These are phyloP conservation scores for Puccinia coronata DNA, from an alignment of 1,284 basidiomycete species.

Conservation along the genomic window DNA sequence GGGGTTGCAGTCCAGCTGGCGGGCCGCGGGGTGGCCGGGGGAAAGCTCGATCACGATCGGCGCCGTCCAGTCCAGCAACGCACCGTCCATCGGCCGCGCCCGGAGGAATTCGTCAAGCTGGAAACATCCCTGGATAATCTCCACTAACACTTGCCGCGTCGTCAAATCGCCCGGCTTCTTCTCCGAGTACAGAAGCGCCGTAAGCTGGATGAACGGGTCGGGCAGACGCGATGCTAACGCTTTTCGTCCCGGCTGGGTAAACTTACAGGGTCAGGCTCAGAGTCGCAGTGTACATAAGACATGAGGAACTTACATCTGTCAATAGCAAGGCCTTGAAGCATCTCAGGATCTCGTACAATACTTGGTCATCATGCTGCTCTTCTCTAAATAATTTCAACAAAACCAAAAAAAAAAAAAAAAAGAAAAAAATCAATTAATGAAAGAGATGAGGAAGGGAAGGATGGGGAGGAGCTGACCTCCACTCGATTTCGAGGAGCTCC, in stretches of 20 bases:
- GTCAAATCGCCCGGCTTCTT: constrained; percentile 93
- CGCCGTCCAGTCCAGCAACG: constrained; percentile 61
- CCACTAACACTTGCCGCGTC: constrained; percentile 84
- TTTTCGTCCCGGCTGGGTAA: constrained; percentile 59
- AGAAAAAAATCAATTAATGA: constrained; percentile 6
- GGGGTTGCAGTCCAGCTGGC: constrained; percentile 63
- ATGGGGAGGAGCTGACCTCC: constrained; percentile 68
- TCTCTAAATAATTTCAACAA: constrained; percentile 73
- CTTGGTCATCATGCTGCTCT: constrained; percentile 94
- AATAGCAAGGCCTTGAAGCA: constrained; percentile 92
- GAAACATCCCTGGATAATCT: constrained; percentile 77
- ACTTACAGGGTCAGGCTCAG: background rate
- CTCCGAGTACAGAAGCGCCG: constrained; percentile 85
- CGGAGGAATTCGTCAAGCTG: constrained; percentile 65
- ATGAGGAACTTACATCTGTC: constrained; percentile 74
- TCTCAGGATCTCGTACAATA: constrained; percentile 85
- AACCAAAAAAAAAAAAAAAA: too few species aligned
- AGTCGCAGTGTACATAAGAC: too few species aligned
- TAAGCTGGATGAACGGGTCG: constrained; percentile 78
- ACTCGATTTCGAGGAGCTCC: constrained; percentile 90
- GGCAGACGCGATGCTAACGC: constrained; percentile 81
- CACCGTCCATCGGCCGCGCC: constrained; percentile 14
- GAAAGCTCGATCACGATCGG: constrained; percentile 56
- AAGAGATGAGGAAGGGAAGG: constrained; percentile 17
- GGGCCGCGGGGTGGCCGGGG: constrained; percentile 61